Percentiles rank a stretch among this genome's conserved stretches.
Evolutionary conservation across 805 yeast species (phyloP).

Genomic region (Saccharomycopsis sp.): DNA sequence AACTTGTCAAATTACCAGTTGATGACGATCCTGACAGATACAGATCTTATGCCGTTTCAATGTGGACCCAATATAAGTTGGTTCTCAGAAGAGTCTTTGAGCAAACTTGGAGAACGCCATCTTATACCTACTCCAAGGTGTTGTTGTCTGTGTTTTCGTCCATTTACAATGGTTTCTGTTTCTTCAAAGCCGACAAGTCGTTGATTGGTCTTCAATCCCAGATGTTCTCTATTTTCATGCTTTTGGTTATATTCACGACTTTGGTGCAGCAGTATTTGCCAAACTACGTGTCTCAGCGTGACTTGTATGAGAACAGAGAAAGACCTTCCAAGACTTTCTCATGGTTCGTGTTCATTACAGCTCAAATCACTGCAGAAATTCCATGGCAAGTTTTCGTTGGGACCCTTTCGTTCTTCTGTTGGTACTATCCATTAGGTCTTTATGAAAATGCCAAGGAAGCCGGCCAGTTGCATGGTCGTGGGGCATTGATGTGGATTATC

Average conservation of each 20-base stretch:
- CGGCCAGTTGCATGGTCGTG: slow-evolving; percentile 41
- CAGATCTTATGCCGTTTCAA: slow-evolving; percentile 38
- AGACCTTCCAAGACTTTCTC: slow-evolving; percentile 65
- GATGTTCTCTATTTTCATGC: slow-evolving; percentile 72
- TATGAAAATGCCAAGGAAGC: slow-evolving; percentile 38
- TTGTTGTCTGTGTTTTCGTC: slow-evolving; percentile 47
- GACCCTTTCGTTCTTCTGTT: slow-evolving; percentile 50
- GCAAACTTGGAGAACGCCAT: slow-evolving; percentile 65
- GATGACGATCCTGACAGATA: slow-evolving; percentile 29
- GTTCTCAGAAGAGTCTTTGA: slow-evolving; percentile 51
- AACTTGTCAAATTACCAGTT: slow-evolving; percentile 36
- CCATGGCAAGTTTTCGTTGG: slow-evolving; percentile 58
- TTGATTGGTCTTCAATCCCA: slow-evolving; percentile 74
- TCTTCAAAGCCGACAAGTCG: slow-evolving; percentile 59
- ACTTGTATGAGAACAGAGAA: slow-evolving; percentile 65
- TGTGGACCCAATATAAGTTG: slow-evolving; percentile 34
- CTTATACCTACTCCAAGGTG: slow-evolving; percentile 54
- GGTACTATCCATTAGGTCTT: slow-evolving; percentile 52
- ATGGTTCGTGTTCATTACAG: slow-evolving; percentile 55
- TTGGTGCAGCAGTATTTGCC: slow-evolving; percentile 60
- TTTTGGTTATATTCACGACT: slow-evolving; percentile 48
- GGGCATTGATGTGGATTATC: slow-evolving; percentile 45
- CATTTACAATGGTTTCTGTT: slow-evolving; percentile 69
- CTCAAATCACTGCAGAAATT: slow-evolving; percentile 57
- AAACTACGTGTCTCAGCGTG: slow-evolving; percentile 52